These are phyloP conservation scores for Amanita exitialis DNA, from an alignment of 768 basidiomycete genomes.

Conservation along the genomic window DNA sequence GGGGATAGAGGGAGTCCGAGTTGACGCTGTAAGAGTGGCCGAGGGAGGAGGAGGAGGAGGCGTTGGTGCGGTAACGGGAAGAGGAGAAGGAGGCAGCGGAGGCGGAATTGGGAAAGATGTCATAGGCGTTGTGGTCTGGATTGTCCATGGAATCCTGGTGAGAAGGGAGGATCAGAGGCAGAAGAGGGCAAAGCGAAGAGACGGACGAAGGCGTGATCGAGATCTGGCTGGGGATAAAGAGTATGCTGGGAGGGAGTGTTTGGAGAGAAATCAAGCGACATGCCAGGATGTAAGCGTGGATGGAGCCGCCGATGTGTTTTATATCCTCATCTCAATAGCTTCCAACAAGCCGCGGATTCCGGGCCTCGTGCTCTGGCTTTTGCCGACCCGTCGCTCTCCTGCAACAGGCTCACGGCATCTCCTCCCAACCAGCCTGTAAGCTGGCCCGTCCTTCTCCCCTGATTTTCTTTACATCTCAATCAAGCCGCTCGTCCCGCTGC, in stretches of 20 bases:
- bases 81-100: slow-evolving; percentile 33
- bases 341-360: slow-evolving; percentile 20
- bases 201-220: slow-evolving; percentile 42
- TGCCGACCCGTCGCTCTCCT: no score
- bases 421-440: no score
- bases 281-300: slow-evolving; percentile 4
- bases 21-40: slow-evolving; percentile 43
- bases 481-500: no score
- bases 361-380: slow-evolving; percentile 8
- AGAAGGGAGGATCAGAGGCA: slow-evolving; percentile 20
- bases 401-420: no score
- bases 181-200: slow-evolving; percentile 25
- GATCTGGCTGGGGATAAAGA: slow-evolving; percentile 45
- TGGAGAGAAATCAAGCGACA: slow-evolving; percentile 46
- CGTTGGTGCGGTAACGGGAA: slow-evolving; percentile 61
- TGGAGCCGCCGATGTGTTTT: not conserved
- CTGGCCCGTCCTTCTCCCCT: no score
- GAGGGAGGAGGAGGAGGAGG: slow-evolving; percentile 62
- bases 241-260: slow-evolving; percentile 32
- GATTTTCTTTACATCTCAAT: no score
- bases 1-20: slow-evolving; percentile 49
- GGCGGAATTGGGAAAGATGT: slow-evolving; percentile 47
- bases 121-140: slow-evolving; percentile 50
- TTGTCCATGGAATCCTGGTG: slow-evolving; percentile 43
- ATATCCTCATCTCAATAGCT: not conserved